Conservation (phyloP, 176 grass and related monocot species). For the Carex parvula region DNA sequence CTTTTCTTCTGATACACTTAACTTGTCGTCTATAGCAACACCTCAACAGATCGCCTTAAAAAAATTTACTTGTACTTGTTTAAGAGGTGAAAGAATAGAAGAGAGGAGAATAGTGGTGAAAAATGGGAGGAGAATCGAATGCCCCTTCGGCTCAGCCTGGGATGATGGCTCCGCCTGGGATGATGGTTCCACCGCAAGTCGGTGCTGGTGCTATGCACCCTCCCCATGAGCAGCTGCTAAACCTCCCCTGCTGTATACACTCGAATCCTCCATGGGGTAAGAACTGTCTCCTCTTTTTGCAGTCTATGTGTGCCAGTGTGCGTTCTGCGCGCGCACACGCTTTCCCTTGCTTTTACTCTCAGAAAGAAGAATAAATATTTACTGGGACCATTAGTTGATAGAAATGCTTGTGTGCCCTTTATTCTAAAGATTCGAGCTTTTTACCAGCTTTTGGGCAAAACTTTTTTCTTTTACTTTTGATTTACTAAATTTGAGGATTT, state of each 20-base stretch:
- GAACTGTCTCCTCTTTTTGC: constrained; percentile 29
- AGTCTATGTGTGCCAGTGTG: not conserved
- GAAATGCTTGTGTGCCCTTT: not conserved
- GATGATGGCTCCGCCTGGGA: too few species aligned
- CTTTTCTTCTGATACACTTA: not conserved
- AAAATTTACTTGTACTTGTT: not conserved
- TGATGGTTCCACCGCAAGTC: constrained; percentile 18
- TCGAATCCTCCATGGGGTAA: constrained; percentile 91
- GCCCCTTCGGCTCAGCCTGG: constrained; percentile 13
- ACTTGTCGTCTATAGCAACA: not conserved
- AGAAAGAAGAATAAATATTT: constrained; percentile 4
- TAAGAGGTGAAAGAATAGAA: constrained; percentile 4
- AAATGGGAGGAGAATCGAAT: constrained; percentile 27
- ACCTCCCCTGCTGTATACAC: constrained; percentile 83
- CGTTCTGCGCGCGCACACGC: not conserved
- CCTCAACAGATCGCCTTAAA: not conserved
- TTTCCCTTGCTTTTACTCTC: constrained; percentile 1
- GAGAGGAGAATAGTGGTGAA: not conserved
- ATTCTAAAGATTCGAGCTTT: not conserved
- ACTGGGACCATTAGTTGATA: not conserved
- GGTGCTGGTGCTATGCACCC: constrained; percentile 38
- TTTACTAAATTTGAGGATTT: not conserved
- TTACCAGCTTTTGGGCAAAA: not conserved
- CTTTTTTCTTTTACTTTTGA: not conserved
- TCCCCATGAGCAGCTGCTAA: constrained; percentile 71